Evolutionary conservation across 108 stramenopile species (phyloP), one percentile per base, ranked within the genome.

Genomic region (Fistulifera pelliculosa): DNA sequence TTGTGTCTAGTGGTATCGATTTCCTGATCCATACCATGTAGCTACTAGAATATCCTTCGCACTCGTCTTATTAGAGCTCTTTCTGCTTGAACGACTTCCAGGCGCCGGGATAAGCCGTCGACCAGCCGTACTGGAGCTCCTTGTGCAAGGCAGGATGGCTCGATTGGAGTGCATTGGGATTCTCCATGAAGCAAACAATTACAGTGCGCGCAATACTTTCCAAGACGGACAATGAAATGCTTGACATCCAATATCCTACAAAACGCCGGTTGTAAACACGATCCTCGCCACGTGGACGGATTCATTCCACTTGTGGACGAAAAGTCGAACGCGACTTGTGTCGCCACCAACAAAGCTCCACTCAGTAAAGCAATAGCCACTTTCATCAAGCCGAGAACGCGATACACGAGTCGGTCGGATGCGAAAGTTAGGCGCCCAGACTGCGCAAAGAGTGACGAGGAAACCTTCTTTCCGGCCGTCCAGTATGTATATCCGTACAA

Each of bases 181-280:
- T 72, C 51, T 95, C 89, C 7, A 90, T 88, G 62, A 80, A 92
- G 58, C 85, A 88, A 2, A 95, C 94, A 45, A 90, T 76, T 2
- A 85, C 79, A 19, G 90, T 93, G 44, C 85, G 73, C 1, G 80
- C 77, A 4, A 88, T 85, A 27, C 76, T 69, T 24, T 73, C 67
- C 11, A 95, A 66, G 1, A 87, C 59, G 13, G 66, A 60, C 28
- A 88, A 43, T 45, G 27, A 63, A 54, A n/a, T 8, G 18, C 47
- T 47, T 26, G 59, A 62, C 54, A 68, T 22, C 8, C 61, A 24
- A 28, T 50, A 27, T 28, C 64, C 70, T 14, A 64, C n/a, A 10
- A 39, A 53, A 66, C 61, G 5, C 44, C 44, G 16, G 45, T 35
- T 3, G 52, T 24, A 7, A 63, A 17, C 0, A 39, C 45, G 23